Evolutionary conservation across 2,329 filamentous ascomycete species (phyloP).

Genomic region (Didymella lethalis): DNA sequence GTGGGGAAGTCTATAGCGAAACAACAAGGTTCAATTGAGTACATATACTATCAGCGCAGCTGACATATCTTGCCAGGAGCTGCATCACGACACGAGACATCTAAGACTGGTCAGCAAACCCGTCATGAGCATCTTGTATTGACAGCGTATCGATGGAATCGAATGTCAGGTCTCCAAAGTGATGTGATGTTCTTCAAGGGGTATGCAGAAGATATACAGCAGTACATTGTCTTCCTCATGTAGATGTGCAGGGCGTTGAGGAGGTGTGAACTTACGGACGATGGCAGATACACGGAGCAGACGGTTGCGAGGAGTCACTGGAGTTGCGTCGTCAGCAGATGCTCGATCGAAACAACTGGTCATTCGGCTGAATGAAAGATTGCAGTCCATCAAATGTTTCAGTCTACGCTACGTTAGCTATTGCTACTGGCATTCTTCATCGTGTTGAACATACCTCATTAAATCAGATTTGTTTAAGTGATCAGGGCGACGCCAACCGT

Average conservation of each 20-base stretch:
- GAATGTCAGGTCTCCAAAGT: conserved; percentile 71
- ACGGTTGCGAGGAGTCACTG: conserved; percentile 15
- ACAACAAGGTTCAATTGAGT: conserved; percentile 1
- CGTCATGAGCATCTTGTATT: background rate
- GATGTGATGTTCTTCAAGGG: conserved; percentile 67
- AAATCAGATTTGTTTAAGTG: conserved; percentile 74
- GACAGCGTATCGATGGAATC: background rate
- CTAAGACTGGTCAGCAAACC: conserved; percentile 11
- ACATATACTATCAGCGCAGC: conserved; percentile 1
- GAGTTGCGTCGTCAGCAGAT: conserved; percentile 32
- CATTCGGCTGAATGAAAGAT: conserved; percentile 22
- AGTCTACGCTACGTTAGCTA: conserved; percentile 45
- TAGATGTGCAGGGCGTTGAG: conserved; percentile 22
- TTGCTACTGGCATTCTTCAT: background rate
- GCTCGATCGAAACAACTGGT: conserved; percentile 20
- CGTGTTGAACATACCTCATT: conserved; percentile 63
- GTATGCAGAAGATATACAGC: conserved; percentile 71
- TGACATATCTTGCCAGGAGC: background rate
- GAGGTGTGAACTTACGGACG: conserved; percentile 27
- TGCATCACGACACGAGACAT: background rate
- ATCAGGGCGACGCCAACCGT: conserved; percentile 63
- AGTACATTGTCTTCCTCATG: conserved; percentile 68
- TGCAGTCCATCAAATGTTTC: conserved; percentile 48
- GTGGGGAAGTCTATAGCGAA: background rate
- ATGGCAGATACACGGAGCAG: background rate